Base-by-base conservation (phyloP, 306 rosid species). In the Corylus avellana region DNA sequence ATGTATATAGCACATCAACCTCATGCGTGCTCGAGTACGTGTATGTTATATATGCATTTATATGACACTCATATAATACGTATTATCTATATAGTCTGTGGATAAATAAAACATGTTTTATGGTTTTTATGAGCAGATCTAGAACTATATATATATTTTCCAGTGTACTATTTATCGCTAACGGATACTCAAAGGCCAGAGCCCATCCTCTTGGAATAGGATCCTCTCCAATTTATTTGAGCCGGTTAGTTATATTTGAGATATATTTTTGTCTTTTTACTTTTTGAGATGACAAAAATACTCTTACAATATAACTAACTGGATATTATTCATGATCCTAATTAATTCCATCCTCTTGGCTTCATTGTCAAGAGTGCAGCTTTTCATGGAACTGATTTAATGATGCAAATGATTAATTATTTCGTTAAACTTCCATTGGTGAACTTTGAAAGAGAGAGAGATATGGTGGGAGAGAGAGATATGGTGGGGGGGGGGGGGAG, bases 1-100 rank as follows among this genome's bases (percentile, higher is more conserved):
- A 84, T 75, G 73, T 74, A 68, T 80, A 80, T 68, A 57, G 27
- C 27, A 42, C 8, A 77, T 42, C 14, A 69, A n/a, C 67, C 64
- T 22, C 53, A 25, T 55, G 32, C 42, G 14, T 11, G 22, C n/a
- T 53, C 17, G 42, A 47, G 46, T 39, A 55, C 39, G 20, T 74
- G 29, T 53, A 55, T 17, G 35, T 1, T 32, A 32, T 32, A 29
- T 29, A 22, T 29, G 49, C 25, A 44, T 46, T 74, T 46, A 46
- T 47, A 55, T 18, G 72, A 18, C 27, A 67, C 51, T 32, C 35
- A 32, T 32, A 67, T 17, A 66, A 2, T 32, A 64, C 42, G 22
- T 64, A 9, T 35, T 6, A 16, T 64, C 66, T 62, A 67, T 67
- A 17, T 67, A 17, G 48, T 64, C 8, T 64, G 7, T 44, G 72